Base-by-base conservation (phyloP, 2,329 filamentous ascomycete species). In the Huntiella decipiens region DNA sequence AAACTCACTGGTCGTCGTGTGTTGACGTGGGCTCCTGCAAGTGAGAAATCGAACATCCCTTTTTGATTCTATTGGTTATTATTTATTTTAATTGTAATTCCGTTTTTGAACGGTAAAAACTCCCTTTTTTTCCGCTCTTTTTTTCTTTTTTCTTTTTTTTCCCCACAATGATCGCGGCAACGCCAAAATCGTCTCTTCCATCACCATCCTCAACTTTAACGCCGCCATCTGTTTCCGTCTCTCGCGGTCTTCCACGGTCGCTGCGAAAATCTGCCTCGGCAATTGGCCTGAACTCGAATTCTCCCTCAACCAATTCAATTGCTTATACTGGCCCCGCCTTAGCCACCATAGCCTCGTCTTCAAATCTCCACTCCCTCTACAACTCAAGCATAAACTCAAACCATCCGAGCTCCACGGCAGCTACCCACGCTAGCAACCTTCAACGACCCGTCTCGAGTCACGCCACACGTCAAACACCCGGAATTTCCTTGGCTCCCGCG, bases 201-300 rank as follows among this genome's bases (percentile, higher is more conserved):
- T 35, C 39, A 34, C 22, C 43, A n/a, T 39, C 47, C 28, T 39
- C 44, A 11, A 46, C 43, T 49, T 28, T 31, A 11, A 43, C 43
- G 33, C 28, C 35, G 39, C 38, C 47, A 38, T 38, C 47, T 22
- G 22, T 45, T 28, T 42, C 43, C 12, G 43, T 49, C 19, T 38
- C 47, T 11, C 43, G 47, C 38, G 47, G 22, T n/a, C 44, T 49
- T 31, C 47, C 47, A 5, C 34, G 47, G 43, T 49, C 47, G 11
- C 35, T 49, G 19, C 38, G 43, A 43, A 49, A 49, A 39, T 49
- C 47, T 3, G 43, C 32, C 16, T 49, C 47, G 22, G 47, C 47
- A 33, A 31, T 46, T 36, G 47, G 39, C 19, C 47, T 49, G 15
- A 49, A 42, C 38, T 33, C 40, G 13, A 39, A 5, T 38, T 11